Base-by-base conservation (phyloP, 129 eudicot species). In the Artemisia tridentata region DNA sequence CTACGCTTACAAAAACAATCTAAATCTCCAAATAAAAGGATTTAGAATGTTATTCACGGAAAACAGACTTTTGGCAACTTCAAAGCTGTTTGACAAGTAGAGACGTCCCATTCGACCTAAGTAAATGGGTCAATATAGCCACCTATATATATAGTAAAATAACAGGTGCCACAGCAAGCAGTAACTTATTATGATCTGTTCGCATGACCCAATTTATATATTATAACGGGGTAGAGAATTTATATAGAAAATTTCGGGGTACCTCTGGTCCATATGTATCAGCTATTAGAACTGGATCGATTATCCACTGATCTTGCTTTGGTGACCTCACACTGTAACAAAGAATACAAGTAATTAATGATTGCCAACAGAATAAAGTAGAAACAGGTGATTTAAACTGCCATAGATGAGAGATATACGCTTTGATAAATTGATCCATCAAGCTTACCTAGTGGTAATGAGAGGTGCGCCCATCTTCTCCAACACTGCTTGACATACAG, bases 211-310 rank as follows among this genome's bases (percentile, higher is more conserved):
- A 0, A 38, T 38, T 38, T 38, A 38, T 38, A 38, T 38, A 1
- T 7, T 0, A 38, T 2, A 7, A 8, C 7, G 11, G 29, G 16
- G 43, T 13, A 20, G n/a, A 13, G 11, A 60, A 23, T 58, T 29
- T 10, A 11, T 46, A 56, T 18, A 21, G 45, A 10, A 54, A 29
- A 21, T 11, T 34, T 45, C 7, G 19, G 43, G 63, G 54, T 86
- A 91, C 98, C 96, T 84, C 92, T 63, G 78, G 86, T 74, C 92
- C 86, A 47, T 92, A 92, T 34, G 76, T 75, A 78, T 92, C 96
- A 78, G 98, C 95, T 72, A 92, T 92, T 63, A 85, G 51, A 63
- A 86, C 88, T 7, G 98, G 98, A 45, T 92, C 96, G 59, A 92
- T 68, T 71, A 92, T 89, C 96, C 98, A 92, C 68, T 71, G 88